Evolutionary conservation across 2,329 filamentous ascomycete species (phyloP), one percentile per base, ranked within the genome.

Genomic region (Chaetomium sp.): DNA sequence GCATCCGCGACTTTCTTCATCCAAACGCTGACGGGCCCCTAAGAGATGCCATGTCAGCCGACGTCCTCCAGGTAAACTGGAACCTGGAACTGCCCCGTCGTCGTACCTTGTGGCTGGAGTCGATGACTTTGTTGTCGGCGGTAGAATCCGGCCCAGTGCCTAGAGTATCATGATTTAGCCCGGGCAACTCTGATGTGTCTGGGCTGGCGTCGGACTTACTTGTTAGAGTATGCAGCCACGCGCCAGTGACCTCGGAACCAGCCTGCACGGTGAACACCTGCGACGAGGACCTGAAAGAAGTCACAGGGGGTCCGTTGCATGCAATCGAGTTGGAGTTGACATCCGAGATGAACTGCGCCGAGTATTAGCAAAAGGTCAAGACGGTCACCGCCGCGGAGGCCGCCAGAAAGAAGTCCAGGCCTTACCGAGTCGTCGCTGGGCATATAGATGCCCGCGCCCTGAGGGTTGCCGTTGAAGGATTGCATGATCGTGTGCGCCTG

Each of bases 101-200:
- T 9, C 27, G 27, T 33, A 53, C 50, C 50, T 53, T 53, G 50
- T 53, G 50, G 50, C 50, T 53, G 27, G 50, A 53, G 27, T 53
- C 50, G 27, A 53, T 53, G 50, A 53, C 50, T 31, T 53, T 53
- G 50, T 53, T 53, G 50, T 53, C 50, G 50, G 50, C 50, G 50
- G 50, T 53, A 16, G 50, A 53, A 21, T 53, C 50, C 19, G 50
- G 50, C 7, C 50, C 50, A 27, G 50, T 53, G 50, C 50, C 50
- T 53, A 53, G 8, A 29, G n/a, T 6, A 31, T 33, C 38, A 42
- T 7, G 16, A n/a, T n/a, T 53, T 27, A 53, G 50, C n/a, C n/a
- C 10, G n/a, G n/a, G n/a, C n/a, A 47, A 23, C 8, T 47, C 7
- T 47, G n/a, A 3, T 6, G 2, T 47, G 8, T 47, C 7, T 42